Conservation (phyloP, 495 filamentous ascomycete species). For the Durotheca rogersii region DNA sequence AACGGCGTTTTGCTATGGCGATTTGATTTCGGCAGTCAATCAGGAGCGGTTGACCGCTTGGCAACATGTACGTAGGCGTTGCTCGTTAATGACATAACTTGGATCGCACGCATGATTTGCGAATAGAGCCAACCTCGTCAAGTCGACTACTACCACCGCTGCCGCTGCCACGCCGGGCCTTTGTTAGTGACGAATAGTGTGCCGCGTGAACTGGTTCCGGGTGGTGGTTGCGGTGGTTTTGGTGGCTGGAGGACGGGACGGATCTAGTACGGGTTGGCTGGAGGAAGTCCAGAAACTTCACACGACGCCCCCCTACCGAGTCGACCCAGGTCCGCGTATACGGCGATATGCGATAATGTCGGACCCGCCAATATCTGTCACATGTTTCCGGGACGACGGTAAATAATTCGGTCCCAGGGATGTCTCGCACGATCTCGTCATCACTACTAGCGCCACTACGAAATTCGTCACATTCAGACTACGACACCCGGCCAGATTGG, state of each 20-base stretch:
- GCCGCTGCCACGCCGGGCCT: neutral
- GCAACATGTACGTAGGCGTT: conserved; percentile 33
- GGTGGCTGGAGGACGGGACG: no score
- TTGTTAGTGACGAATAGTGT: conserved; percentile 22
- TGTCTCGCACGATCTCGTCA: conserved; percentile 9
- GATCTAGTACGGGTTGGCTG: no score
- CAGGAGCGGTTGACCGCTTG: conserved; percentile 18
- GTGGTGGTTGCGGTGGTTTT: neutral
- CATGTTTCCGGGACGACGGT: conserved; percentile 4
- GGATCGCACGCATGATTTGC: conserved; percentile 27
- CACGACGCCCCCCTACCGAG: neutral
- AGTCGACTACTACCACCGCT: conserved; percentile 25
- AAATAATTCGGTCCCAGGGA: neutral
- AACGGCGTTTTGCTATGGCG: conserved; percentile 31
- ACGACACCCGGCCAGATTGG: no score
- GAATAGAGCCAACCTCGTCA: conserved; percentile 29
- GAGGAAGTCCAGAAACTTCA: no score
- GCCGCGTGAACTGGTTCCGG: conserved; percentile 3
- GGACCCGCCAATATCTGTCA: neutral
- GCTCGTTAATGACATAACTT: conserved; percentile 26
- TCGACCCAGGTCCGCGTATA: neutral
- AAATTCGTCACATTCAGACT: no score
- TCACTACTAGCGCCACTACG: no score
- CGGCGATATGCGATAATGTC: no score
- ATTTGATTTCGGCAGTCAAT: conserved; percentile 33